Percentiles rank a stretch among this genome's conserved stretches.
These are phyloP conservation scores for Umbelopsis sp. DNA, from an alignment of 371 early-diverging fungal species.

Conservation along the genomic window DNA sequence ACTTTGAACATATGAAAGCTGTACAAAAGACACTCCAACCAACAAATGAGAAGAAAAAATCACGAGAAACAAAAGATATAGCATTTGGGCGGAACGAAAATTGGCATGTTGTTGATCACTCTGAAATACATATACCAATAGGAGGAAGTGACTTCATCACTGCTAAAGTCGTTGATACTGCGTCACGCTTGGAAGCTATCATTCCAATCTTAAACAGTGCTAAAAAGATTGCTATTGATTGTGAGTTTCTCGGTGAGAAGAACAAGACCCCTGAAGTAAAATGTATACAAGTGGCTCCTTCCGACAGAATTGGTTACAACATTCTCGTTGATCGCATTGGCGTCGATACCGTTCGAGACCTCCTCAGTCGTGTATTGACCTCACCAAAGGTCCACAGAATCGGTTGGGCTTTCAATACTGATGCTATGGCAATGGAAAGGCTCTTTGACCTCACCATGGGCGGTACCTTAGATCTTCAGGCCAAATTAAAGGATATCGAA, in stretches of 20 bases:
- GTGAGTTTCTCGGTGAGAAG: slow-evolving; percentile 43
- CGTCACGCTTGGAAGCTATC: slow-evolving; percentile 28
- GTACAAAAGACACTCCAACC: slow-evolving; percentile 4
- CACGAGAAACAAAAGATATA: slow-evolving; percentile 19
- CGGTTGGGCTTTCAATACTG: slow-evolving; percentile 46
- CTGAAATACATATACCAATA: slow-evolving; percentile 19
- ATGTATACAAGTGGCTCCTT: slow-evolving; percentile 45
- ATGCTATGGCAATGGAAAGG: slow-evolving; percentile 44
- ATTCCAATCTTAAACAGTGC: slow-evolving; percentile 22
- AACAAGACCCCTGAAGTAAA: slow-evolving; percentile 39
- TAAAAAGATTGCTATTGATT: slow-evolving; percentile 37
- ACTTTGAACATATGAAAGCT: slow-evolving; percentile 24
- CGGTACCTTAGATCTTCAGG: slow-evolving; percentile 43
- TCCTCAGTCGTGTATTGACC: slow-evolving; percentile 34
- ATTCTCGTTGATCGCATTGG: slow-evolving; percentile 48
- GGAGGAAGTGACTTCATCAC: slow-evolving; percentile 16
- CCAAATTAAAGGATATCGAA: slow-evolving; percentile 31
- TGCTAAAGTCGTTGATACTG: slow-evolving; percentile 32
- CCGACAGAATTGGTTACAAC: slow-evolving; percentile 39
- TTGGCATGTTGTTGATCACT: slow-evolving; percentile 29
- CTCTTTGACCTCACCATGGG: slow-evolving; percentile 29
- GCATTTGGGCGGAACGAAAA: slow-evolving; percentile 25
- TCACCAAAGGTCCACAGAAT: slow-evolving; percentile 23
- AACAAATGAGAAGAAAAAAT: slow-evolving; percentile 12
- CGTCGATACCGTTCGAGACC: slow-evolving; percentile 25